phyloP scores from a whole-genome alignment of 2,329 filamentous ascomycete genomes.

The Ascochyta clinopodiicola region DNA sequence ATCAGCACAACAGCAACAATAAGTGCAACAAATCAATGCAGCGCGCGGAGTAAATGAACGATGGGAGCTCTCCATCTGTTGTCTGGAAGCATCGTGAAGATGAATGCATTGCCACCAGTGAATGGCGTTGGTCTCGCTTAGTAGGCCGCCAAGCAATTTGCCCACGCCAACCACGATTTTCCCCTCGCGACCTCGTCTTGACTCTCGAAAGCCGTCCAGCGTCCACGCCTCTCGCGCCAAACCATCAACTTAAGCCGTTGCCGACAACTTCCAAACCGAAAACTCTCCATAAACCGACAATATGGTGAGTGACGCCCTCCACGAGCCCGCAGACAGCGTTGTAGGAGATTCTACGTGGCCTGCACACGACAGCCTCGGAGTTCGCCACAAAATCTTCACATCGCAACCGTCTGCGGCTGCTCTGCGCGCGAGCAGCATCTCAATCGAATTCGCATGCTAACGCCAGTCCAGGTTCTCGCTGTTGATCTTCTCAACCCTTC shows the following conservation, averaged over 20 bases:
- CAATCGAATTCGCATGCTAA: constrained; percentile 24
- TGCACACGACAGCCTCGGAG: constrained; percentile 43
- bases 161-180: constrained; percentile 12
- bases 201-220: constrained; percentile 37
- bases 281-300: constrained; percentile 46
- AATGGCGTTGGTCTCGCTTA: constrained; percentile 2
- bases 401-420: constrained; percentile 24
- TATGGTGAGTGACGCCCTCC: constrained; percentile 45
- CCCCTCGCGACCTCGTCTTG: neutral
- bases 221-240: constrained; percentile 44
- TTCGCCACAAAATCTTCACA: constrained; percentile 40
- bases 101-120: neutral
- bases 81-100: constrained; percentile 3
- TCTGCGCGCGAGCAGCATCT: constrained; percentile 17
- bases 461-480: constrained; percentile 84
- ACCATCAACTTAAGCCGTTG: constrained; percentile 43
- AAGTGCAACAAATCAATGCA: neutral
- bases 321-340: constrained; percentile 17
- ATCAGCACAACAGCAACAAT: constrained; percentile 1
- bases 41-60: neutral
- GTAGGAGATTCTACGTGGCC: constrained; percentile 22
- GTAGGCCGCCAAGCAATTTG: constrained; percentile 8
- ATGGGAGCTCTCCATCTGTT: neutral
- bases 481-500: constrained; percentile 99
- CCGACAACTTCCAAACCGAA: constrained; percentile 36